Conservation (phyloP, 2,329 filamentous ascomycete genomes). For the Trichoderma harzianum region DNA sequence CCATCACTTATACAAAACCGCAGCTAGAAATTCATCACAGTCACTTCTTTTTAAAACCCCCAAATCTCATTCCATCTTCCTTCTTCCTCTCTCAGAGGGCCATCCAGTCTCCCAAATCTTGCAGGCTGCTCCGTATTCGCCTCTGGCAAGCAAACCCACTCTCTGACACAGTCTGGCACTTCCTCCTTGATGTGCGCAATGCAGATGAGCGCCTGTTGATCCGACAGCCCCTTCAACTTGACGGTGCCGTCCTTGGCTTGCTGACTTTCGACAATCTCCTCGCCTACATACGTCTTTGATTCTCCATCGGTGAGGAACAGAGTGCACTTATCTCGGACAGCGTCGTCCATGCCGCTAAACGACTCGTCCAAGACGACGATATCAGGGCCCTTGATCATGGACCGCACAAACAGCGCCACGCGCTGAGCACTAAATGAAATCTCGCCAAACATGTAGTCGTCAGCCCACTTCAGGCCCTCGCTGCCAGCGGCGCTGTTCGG, state of each 20-base stretch:
- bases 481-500: conserved; percentile 39
- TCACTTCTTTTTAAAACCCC: conserved; percentile 36
- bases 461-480: conserved; percentile 58
- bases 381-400: conserved; percentile 75
- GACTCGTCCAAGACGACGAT: conserved; percentile 84
- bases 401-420: conserved; percentile 77
- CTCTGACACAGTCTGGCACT: conserved; percentile 75
- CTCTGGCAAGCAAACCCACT: conserved; percentile 85
- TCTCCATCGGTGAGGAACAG: conserved; percentile 71
- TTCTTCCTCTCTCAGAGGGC: conserved; percentile 56
- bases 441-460: conserved; percentile 65
- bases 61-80: conserved; percentile 65
- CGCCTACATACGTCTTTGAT: conserved; percentile 38
- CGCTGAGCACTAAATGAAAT: conserved; percentile 80
- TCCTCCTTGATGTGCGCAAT: conserved; percentile 91
- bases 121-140: conserved; percentile 59
- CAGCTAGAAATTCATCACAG: background rate
- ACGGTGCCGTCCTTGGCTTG: conserved; percentile 43
- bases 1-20: background rate
- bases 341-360: conserved; percentile 80
- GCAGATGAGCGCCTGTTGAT: conserved; percentile 79
- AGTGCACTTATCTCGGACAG: conserved; percentile 81
- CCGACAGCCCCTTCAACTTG: conserved; percentile 59
- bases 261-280: conserved; percentile 46
- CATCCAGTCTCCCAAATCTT: conserved; percentile 61